phyloP scores from a whole-genome alignment of 179 eudicot genomes.

The Silene noctiflora region DNA sequence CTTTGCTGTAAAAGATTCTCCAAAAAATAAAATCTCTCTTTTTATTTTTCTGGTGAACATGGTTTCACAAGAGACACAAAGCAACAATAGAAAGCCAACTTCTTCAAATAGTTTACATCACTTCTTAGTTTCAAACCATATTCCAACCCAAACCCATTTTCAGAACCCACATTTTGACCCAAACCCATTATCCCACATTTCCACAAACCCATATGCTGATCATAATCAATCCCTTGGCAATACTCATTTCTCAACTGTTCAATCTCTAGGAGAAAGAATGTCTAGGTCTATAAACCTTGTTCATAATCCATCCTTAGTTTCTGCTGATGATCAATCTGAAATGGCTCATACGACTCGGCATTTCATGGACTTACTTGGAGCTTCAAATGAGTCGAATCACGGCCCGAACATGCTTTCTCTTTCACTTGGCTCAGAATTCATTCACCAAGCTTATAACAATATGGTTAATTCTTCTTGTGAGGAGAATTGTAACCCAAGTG shows the following conservation, averaged over 20 bases:
- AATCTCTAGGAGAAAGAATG: slow-evolving; percentile 54
- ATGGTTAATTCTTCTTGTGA: slow-evolving; percentile 34
- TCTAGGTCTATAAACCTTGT: slow-evolving; percentile 47
- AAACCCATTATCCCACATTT: slow-evolving; percentile 21
- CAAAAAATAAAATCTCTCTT: slow-evolving; percentile 6
- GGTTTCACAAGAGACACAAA: slow-evolving; percentile 63
- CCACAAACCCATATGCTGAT: background rate
- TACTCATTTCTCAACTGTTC: slow-evolving; percentile 33
- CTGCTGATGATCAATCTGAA: slow-evolving; percentile 34
- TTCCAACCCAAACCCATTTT: slow-evolving; percentile 44
- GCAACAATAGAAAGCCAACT: slow-evolving; percentile 32
- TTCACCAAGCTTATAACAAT: slow-evolving; percentile 36
- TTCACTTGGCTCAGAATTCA: slow-evolving; percentile 50
- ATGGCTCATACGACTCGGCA: slow-evolving; percentile 46
- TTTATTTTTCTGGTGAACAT: slow-evolving; percentile 30
- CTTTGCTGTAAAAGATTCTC: slow-evolving; percentile 16
- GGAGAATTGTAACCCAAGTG: slow-evolving; percentile 33
- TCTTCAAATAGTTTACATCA: slow-evolving; percentile 59
- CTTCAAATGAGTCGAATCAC: slow-evolving; percentile 38
- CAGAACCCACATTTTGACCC: slow-evolving; percentile 48
- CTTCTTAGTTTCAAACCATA: slow-evolving; percentile 47
- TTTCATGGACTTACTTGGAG: slow-evolving; percentile 64
- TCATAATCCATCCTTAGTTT: slow-evolving; percentile 26
- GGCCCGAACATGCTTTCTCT: slow-evolving; percentile 55
- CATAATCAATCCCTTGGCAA: slow-evolving; percentile 29